A percentile compares a stretch with the other conserved stretches of the same genome.
Conservation (phyloP, 1,284 basidiomycete genomes). For the Apiotrichum porosum region DNA sequence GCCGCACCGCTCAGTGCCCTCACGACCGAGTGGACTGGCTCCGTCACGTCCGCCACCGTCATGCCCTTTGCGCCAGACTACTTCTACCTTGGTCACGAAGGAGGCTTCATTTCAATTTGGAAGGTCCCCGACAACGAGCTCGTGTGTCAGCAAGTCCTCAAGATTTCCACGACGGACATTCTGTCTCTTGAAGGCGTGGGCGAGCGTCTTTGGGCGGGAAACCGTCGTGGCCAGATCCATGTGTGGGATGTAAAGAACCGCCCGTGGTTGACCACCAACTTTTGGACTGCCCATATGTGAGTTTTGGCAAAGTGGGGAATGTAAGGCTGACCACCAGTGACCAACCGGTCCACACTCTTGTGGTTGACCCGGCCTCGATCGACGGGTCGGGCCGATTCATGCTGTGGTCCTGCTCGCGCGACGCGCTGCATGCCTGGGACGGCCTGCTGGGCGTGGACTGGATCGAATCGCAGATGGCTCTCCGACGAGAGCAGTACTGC, state of each 20-base stretch:
- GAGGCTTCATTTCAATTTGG: slow-evolving; percentile 82
- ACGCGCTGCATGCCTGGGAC: slow-evolving; percentile 84
- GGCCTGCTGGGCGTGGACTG: slow-evolving; percentile 78
- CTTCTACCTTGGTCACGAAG: slow-evolving; percentile 90
- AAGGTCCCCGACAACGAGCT: slow-evolving; percentile 26
- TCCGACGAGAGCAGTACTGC: slow-evolving; percentile 71
- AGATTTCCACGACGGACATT: slow-evolving; percentile 73
- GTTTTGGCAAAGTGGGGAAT: slow-evolving; percentile 12
- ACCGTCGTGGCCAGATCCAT: slow-evolving; percentile 73
- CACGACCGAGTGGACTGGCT: slow-evolving; percentile 55
- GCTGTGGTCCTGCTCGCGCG: slow-evolving; percentile 72
- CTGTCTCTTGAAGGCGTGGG: slow-evolving; percentile 74
- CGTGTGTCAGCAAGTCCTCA: slow-evolving; percentile 51
- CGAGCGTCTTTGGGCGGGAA: slow-evolving; percentile 77
- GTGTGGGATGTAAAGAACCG: slow-evolving; percentile 65
- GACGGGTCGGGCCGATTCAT: slow-evolving; percentile 56
- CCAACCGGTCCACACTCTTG: slow-evolving; percentile 67
- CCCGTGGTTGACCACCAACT: slow-evolving; percentile 84
- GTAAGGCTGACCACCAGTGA: slow-evolving; percentile 46
- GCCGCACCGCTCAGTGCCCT: slow-evolving; percentile 51
- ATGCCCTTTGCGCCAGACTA: slow-evolving; percentile 62
- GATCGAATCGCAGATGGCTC: slow-evolving; percentile 72
- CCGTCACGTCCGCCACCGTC: slow-evolving; percentile 73
- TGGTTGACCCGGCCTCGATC: slow-evolving; percentile 68
- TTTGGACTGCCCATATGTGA: slow-evolving; percentile 75